Conservation (phyloP, 306 rosid species). For the Begonia fuchsioides region DNA sequence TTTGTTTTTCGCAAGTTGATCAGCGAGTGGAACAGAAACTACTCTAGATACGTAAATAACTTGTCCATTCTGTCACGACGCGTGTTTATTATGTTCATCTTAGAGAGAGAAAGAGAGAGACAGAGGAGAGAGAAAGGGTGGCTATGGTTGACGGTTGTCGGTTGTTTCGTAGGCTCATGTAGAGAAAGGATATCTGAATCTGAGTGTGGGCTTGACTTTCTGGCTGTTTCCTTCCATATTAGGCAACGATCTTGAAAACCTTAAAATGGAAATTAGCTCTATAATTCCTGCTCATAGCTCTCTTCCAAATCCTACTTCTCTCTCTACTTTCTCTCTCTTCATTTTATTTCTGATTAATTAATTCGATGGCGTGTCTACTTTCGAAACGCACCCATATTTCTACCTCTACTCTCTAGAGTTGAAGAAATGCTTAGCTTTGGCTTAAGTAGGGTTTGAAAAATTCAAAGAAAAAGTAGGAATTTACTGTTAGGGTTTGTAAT, state of each 20-base stretch:
- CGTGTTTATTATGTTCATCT: not conserved
- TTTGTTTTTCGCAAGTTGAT: not conserved
- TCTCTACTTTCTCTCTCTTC: not conserved
- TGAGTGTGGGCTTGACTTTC: constrained; percentile 25
- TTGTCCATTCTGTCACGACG: not conserved
- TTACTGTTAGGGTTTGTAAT: too few relatives aligned
- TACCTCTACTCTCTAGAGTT: not conserved
- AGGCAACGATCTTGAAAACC: constrained; percentile 29
- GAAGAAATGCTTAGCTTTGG: too few relatives aligned
- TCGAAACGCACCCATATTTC: not conserved
- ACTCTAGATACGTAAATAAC: not conserved
- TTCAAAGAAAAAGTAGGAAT: too few relatives aligned
- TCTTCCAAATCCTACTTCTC: constrained; percentile 2
- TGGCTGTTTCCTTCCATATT: constrained; percentile 29
- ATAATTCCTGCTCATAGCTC: constrained; percentile 9
- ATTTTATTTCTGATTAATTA: too few relatives aligned
- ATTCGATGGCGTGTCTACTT: not conserved
- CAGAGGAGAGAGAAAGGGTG: constrained; percentile 9
- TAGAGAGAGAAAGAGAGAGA: constrained; percentile 9
- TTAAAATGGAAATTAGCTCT: constrained; percentile 24
- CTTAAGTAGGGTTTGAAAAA: too few relatives aligned
- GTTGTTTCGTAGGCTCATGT: constrained; percentile 24
- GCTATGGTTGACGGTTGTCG: constrained; percentile 32
- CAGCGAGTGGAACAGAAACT: not conserved
- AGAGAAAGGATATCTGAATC: constrained; percentile 16